Conservation (phyloP, 441 rosid genomes). For the Isatis lusitanica region DNA sequence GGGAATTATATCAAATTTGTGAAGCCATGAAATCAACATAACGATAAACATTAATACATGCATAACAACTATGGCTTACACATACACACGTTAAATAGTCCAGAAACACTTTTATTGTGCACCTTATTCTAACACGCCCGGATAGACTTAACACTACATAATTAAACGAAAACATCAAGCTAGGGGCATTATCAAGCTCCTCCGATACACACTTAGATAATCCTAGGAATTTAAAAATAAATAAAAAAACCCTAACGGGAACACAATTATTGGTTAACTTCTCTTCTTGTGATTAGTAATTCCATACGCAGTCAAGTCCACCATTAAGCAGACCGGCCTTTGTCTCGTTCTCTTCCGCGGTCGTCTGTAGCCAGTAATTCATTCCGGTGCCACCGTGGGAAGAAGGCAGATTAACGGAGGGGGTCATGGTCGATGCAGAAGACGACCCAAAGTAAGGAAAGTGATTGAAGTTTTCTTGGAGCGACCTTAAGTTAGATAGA, state of each 20-base stretch:
- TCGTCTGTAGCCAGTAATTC: constrained; percentile 41
- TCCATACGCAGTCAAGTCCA: constrained; percentile 83
- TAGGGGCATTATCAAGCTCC: background rate
- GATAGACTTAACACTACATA: constrained; percentile 5
- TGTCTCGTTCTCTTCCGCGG: constrained; percentile 40
- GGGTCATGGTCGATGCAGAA: constrained; percentile 18
- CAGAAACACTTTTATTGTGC: background rate
- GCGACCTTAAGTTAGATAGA: constrained; percentile 67
- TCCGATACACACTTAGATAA: background rate
- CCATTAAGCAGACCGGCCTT: constrained; percentile 46
- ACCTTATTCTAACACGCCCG: background rate
- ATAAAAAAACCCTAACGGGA: constrained; percentile 16
- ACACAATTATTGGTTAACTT: constrained; percentile 6
- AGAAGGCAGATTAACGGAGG: constrained; percentile 27
- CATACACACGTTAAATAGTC: constrained; percentile 14
- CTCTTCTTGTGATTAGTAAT: constrained; percentile 35
- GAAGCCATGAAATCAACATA: background rate
- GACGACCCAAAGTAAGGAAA: constrained; percentile 48
- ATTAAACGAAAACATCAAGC: constrained; percentile 1
- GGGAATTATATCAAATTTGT: background rate
- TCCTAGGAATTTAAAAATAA: background rate
- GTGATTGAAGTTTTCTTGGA: constrained; percentile 73
- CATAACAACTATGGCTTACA: constrained; percentile 20
- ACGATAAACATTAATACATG: background rate
- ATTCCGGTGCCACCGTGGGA: constrained; percentile 34